phyloP scores from a whole-genome alignment of 2,329 filamentous ascomycete species.

The Colletotrichum cereale region DNA sequence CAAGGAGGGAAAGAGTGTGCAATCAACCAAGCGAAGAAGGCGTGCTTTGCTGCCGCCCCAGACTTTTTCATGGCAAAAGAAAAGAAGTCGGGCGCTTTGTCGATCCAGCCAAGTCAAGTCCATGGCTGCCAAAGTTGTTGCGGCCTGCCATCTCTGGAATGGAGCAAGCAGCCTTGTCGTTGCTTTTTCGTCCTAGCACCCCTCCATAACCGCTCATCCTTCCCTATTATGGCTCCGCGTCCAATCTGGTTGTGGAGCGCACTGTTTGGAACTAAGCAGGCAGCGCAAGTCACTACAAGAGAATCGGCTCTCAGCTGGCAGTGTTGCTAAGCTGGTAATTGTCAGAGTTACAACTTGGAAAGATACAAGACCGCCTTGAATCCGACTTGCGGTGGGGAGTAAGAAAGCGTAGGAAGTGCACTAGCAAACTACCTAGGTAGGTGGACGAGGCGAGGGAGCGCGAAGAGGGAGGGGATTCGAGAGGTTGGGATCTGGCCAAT shows the following conservation, averaged over 20 bases:
- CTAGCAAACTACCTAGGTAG: too few relatives aligned
- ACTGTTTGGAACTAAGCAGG: slow-evolving; percentile 23
- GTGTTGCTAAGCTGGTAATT: not conserved
- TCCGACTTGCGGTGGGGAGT: too few relatives aligned
- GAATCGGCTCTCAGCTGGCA: not conserved
- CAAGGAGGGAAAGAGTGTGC: not conserved
- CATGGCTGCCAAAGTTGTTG: not conserved
- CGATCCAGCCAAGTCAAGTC: not conserved
- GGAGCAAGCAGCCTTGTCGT: slow-evolving; percentile 23
- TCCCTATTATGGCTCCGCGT: not conserved
- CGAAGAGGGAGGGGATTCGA: not conserved
- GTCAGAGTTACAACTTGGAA: slow-evolving; percentile 8
- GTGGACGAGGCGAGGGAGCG: too few relatives aligned
- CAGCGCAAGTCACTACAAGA: slow-evolving; percentile 21
- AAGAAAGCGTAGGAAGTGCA: too few relatives aligned
- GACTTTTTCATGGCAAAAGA: not conserved
- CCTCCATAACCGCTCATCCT: not conserved
- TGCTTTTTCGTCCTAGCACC: slow-evolving; percentile 29
- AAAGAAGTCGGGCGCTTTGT: not conserved
- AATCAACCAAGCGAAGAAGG: not conserved
- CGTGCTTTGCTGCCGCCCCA: slow-evolving; percentile 8
- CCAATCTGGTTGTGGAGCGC: slow-evolving; percentile 15
- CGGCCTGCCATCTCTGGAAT: slow-evolving; percentile 27
- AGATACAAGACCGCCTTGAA: slow-evolving; percentile 13
- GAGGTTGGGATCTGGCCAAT: slow-evolving; percentile 17